phyloP scores from a whole-genome alignment of 768 basidiomycete genomes.

The Steccherinum ochraceum region DNA sequence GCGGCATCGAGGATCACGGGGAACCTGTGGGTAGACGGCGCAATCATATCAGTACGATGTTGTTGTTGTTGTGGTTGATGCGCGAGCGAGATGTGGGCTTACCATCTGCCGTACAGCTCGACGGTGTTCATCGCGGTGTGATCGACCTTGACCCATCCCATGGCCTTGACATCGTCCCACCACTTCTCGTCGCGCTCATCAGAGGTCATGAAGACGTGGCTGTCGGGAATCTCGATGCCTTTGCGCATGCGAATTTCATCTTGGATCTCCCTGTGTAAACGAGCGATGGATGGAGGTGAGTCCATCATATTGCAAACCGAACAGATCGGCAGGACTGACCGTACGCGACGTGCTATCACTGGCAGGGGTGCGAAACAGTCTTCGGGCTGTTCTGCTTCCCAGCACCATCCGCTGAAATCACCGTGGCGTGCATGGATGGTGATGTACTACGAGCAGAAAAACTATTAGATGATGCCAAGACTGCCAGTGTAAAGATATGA shows the following conservation, averaged over 20 bases:
- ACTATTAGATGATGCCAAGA: not conserved
- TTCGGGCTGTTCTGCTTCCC: constrained; percentile 18
- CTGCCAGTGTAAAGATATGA: not conserved
- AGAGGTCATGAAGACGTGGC: constrained; percentile 34
- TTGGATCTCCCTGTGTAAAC: constrained; percentile 28
- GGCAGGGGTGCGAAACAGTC: constrained; percentile 35
- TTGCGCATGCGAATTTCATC: constrained; percentile 26
- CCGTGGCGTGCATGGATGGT: constrained; percentile 29
- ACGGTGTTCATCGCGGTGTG: constrained; percentile 27
- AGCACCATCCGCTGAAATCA: constrained; percentile 32
- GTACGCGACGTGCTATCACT: constrained; percentile 25
- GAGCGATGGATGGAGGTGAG: not conserved
- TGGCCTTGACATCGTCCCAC: constrained; percentile 29
- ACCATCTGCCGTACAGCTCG: constrained; percentile 31
- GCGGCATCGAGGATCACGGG: constrained; percentile 69
- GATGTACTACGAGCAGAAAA: constrained; percentile 23
- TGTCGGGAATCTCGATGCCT: constrained; percentile 23
- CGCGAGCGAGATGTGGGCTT: constrained; percentile 5
- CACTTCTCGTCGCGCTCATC: constrained; percentile 35
- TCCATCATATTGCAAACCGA: not conserved
- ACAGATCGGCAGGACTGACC: constrained; percentile 9
- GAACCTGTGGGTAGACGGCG: constrained; percentile 56
- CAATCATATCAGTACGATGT: too few relatives aligned
- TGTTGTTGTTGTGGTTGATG: not conserved
- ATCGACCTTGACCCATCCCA: constrained; percentile 32